Percentiles rank a stretch among this genome's conserved stretches.
phyloP scores from a whole-genome alignment of 2,329 filamentous ascomycete species.

The Penicillium sp. region DNA sequence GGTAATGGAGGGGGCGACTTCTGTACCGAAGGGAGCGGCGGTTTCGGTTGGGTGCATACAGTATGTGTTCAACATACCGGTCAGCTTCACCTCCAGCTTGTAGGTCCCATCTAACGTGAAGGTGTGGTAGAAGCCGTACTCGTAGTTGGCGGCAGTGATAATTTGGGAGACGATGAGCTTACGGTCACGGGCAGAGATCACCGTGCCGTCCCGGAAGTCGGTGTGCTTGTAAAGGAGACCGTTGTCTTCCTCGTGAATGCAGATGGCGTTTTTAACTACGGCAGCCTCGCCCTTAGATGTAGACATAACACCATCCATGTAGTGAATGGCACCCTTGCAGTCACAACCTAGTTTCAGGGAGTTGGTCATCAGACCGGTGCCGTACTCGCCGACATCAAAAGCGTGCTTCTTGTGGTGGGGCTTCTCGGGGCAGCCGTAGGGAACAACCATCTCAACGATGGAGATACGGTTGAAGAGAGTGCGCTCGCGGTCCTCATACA shows the following conservation, averaged over 20 bases:
- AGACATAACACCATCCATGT: constrained; percentile 28
- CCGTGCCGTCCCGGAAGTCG: constrained; percentile 83
- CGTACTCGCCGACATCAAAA: constrained; percentile 30
- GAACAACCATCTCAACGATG: constrained; percentile 30
- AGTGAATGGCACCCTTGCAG: constrained; percentile 31
- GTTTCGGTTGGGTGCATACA: constrained; percentile 74
- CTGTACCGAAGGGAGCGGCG: constrained; percentile 78
- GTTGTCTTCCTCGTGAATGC: constrained; percentile 33
- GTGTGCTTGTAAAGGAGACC: constrained; percentile 65
- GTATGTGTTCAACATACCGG: constrained; percentile 89
- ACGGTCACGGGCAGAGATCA: constrained; percentile 77
- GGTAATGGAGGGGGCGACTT: constrained; percentile 83
- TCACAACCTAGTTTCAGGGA: constrained; percentile 31
- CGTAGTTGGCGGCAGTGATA: constrained; percentile 92
- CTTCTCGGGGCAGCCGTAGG: constrained; percentile 27
- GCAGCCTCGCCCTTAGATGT: constrained; percentile 23
- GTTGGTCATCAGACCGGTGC: constrained; percentile 29
- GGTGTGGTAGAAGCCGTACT: constrained; percentile 81
- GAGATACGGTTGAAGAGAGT: constrained; percentile 32
- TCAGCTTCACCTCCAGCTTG: constrained; percentile 84
- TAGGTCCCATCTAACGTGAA: constrained; percentile 88
- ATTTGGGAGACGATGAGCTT: constrained; percentile 86
- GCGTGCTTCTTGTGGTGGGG: constrained; percentile 32
- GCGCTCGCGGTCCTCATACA: constrained; percentile 29
- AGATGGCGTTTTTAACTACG: constrained; percentile 28